Evolutionary conservation across 1,284 basidiomycete genomes (phyloP).

Genomic region (Athelia psychrophila): DNA sequence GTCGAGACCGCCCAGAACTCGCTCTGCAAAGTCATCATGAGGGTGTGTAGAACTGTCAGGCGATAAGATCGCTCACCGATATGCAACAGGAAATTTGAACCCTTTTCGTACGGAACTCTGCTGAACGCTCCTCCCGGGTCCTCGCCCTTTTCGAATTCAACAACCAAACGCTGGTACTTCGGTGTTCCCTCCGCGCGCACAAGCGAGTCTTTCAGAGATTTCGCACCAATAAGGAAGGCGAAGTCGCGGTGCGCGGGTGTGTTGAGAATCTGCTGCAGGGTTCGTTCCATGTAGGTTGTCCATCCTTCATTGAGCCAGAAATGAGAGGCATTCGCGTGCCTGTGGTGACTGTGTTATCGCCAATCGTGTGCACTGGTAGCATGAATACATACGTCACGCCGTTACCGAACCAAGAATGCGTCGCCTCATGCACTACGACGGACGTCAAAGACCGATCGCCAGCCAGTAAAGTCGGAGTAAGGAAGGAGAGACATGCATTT

Average conservation of each 20-base stretch:
- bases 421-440: constrained; percentile 79
- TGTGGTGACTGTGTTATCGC: constrained; percentile 18
- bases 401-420: constrained; percentile 87
- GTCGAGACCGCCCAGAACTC: constrained; percentile 83
- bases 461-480: constrained; percentile 80
- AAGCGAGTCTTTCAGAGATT: constrained; percentile 73
- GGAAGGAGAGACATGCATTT: constrained; percentile 83
- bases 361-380: too few species aligned
- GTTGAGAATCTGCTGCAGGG: constrained; percentile 75
- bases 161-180: constrained; percentile 86
- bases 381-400: constrained; percentile 62
- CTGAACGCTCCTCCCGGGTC: constrained; percentile 85
- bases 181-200: constrained; percentile 56
- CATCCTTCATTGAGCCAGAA: constrained; percentile 96
- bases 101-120: constrained; percentile 73
- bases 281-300: constrained; percentile 92
- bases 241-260: constrained; percentile 82
- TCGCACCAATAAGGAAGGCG: constrained; percentile 74
- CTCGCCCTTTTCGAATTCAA: constrained; percentile 80
- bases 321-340: constrained; percentile 67
- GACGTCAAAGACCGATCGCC: constrained; percentile 86
- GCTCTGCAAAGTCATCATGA: constrained; percentile 49
- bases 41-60: too few species aligned
- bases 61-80: constrained; percentile 42
- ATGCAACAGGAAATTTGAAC: constrained; percentile 70